Evolutionary conservation across 2,329 filamentous ascomycete genomes (phyloP).

Genomic region (Trematosphaeria pertusa): DNA sequence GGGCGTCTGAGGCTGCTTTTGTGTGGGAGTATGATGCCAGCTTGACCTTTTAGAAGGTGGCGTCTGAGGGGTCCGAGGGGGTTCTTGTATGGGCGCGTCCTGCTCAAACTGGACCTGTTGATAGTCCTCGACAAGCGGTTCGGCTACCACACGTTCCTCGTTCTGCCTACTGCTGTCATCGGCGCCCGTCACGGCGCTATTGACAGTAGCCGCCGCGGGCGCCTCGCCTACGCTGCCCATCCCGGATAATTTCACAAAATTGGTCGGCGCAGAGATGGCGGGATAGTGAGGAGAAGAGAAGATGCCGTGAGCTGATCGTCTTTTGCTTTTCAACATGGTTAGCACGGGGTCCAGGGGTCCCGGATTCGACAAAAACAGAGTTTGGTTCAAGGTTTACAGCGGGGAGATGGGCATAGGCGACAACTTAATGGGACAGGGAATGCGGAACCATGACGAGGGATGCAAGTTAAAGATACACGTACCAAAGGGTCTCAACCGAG

Average conservation of each 20-base stretch:
- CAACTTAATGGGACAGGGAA: slow-evolving; percentile 7
- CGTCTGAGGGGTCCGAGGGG: slow-evolving; percentile 24
- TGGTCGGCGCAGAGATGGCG: slow-evolving; percentile 27
- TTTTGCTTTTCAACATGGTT: slow-evolving; percentile 41
- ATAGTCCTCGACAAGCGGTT: slow-evolving; percentile 41
- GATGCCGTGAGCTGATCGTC: slow-evolving; percentile 38
- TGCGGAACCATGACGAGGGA: slow-evolving; percentile 27
- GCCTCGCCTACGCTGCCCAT: slow-evolving; percentile 33
- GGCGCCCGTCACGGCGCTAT: slow-evolving; percentile 37
- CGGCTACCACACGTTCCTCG: slow-evolving; percentile 29
- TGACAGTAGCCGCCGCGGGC: slow-evolving; percentile 28
- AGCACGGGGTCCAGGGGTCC: slow-evolving; percentile 3
- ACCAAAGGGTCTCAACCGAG: slow-evolving; percentile 17
- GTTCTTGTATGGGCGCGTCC: slow-evolving; percentile 25
- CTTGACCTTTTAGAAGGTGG: slow-evolving; percentile 9
- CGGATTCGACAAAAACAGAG: slow-evolving; percentile 3
- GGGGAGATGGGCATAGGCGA: slow-evolving; percentile 10
- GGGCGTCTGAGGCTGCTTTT: slow-evolving; percentile 13
- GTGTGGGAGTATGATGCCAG: no score
- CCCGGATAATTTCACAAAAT: slow-evolving; percentile 29
- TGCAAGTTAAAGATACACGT: slow-evolving; percentile 27
- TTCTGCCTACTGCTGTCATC: slow-evolving; percentile 22
- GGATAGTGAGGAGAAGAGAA: slow-evolving; percentile 34
- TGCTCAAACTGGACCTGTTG: slow-evolving; percentile 32
- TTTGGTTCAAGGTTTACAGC: no score